Conservation (phyloP, 495 filamentous ascomycete species). For the Hypomontagnella submonticulosa region DNA sequence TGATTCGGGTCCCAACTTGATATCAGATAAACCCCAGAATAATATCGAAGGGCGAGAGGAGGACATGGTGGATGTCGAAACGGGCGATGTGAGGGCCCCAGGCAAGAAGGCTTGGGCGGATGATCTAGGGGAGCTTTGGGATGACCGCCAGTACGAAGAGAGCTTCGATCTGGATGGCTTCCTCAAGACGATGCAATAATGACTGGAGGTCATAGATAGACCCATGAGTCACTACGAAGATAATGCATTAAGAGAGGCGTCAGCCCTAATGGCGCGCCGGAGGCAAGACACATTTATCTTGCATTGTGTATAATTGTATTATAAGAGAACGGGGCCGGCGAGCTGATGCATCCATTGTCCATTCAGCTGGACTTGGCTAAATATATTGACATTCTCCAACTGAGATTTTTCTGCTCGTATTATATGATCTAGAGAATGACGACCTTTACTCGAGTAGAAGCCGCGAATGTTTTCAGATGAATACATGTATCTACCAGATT, state of each 20-base stretch:
- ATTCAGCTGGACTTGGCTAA: slow-evolving; percentile 12
- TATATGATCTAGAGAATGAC: not conserved
- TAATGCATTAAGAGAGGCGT: not conserved
- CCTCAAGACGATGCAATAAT: slow-evolving; percentile 82
- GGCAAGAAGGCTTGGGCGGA: slow-evolving; percentile 96
- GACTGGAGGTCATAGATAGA: slow-evolving; percentile 7
- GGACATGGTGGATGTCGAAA: slow-evolving; percentile 92
- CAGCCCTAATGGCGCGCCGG: slow-evolving; percentile 2
- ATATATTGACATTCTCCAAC: slow-evolving; percentile 20
- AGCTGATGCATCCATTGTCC: slow-evolving; percentile 17
- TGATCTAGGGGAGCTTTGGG: slow-evolving; percentile 95
- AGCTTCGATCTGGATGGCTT: slow-evolving; percentile 95
- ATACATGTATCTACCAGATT: too few species aligned
- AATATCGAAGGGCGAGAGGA: slow-evolving; percentile 75
- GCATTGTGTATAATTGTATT: slow-evolving; percentile 40
- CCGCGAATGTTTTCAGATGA: too few species aligned
- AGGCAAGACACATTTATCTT: slow-evolving; percentile 4
- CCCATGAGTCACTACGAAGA: slow-evolving; percentile 15
- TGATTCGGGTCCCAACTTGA: slow-evolving; percentile 73
- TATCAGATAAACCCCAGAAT: slow-evolving; percentile 65
- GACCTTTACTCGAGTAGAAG: too few species aligned
- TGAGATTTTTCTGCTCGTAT: not conserved
- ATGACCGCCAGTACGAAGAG: slow-evolving; percentile 95
- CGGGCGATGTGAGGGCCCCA: slow-evolving; percentile 90
- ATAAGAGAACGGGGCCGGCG: slow-evolving; percentile 8